These are phyloP conservation scores for Pisolithus orientalis DNA, from an alignment of 768 basidiomycete genomes.

Conservation along the genomic window DNA sequence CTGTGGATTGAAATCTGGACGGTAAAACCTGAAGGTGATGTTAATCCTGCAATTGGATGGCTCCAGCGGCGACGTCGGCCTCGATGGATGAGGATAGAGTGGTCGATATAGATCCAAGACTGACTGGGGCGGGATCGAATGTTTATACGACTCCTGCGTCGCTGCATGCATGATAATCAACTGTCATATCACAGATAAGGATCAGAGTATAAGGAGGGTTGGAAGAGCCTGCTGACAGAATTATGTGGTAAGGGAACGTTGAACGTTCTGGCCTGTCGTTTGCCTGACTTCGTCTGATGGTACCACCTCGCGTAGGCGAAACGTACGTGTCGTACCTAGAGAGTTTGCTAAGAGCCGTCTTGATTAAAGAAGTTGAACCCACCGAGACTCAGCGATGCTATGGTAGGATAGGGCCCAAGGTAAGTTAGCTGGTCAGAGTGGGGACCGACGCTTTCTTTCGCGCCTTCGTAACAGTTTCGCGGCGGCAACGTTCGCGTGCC, in stretches of 20 bases:
- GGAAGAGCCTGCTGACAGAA: constrained; percentile 43
- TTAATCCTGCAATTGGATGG: constrained; percentile 71
- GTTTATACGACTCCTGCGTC: constrained; percentile 79
- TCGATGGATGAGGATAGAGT: constrained; percentile 33
- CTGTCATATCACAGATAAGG: constrained; percentile 29
- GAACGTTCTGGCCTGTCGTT: constrained; percentile 62
- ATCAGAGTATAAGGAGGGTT: neutral
- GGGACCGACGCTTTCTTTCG: constrained; percentile 73
- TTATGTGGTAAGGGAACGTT: constrained; percentile 76
- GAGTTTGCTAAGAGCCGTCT: neutral
- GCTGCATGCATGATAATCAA: constrained; percentile 84
- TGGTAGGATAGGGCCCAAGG: constrained; percentile 79
- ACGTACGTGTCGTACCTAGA: constrained; percentile 60
- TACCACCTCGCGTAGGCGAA: constrained; percentile 73
- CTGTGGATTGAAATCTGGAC: constrained; percentile 69
- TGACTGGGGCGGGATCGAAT: constrained; percentile 66
- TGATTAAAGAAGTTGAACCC: constrained; percentile 9
- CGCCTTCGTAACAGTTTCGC: constrained; percentile 84
- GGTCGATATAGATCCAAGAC: constrained; percentile 71
- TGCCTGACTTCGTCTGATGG: constrained; percentile 51
- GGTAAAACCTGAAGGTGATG: constrained; percentile 81
- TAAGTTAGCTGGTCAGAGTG: constrained; percentile 80
- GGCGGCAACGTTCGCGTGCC: constrained; percentile 83
- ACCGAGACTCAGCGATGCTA: constrained; percentile 81
- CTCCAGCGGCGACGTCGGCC: constrained; percentile 22